A percentile compares a stretch with the other conserved stretches of the same genome.
Conservation (phyloP, 2,329 filamentous ascomycete genomes). For the Tolypocladium capitatum region DNA sequence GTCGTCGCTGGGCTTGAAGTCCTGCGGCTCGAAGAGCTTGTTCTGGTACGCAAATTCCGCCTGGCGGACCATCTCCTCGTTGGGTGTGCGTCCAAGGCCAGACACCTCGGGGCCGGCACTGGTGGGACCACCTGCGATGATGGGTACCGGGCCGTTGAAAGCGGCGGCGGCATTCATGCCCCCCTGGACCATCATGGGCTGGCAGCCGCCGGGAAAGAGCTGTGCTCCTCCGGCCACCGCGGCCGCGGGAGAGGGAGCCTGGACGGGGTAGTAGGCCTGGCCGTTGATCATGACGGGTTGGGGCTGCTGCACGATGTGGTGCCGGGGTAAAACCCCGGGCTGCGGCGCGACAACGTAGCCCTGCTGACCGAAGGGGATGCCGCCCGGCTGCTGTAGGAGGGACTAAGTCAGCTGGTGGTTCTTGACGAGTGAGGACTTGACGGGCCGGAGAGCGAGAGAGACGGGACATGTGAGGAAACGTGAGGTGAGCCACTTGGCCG, state of each 20-base stretch:
- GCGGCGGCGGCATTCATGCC: constrained; percentile 7
- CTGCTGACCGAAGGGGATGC: constrained; percentile 15
- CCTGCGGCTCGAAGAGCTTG: constrained; percentile 42
- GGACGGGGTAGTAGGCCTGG: constrained; percentile 10
- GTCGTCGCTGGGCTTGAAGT: constrained; percentile 49
- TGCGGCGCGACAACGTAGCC: constrained; percentile 20
- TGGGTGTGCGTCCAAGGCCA: constrained; percentile 36
- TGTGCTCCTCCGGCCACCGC: constrained; percentile 9
- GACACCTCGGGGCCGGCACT: constrained; percentile 30
- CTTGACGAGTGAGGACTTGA: neutral
- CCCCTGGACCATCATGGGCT: constrained; percentile 12
- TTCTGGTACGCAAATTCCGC: constrained; percentile 35
- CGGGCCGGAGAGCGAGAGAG: neutral
- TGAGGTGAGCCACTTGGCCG: neutral
- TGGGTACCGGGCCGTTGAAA: constrained; percentile 11
- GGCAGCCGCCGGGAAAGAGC: constrained; percentile 15
- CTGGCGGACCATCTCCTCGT: constrained; percentile 33
- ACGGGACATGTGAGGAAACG: neutral
- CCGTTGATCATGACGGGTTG: constrained; percentile 21
- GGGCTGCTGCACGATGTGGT: constrained; percentile 11
- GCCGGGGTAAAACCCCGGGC: constrained; percentile 18
- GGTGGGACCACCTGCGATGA: constrained; percentile 26
- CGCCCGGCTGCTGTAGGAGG: constrained; percentile 16
- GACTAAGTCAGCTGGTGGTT: constrained; percentile 4
- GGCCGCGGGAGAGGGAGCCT: neutral